Evolutionary conservation across 495 filamentous ascomycete species (phyloP), one percentile per base, ranked within the genome.

Genomic region (Penicillium ochrochloron): DNA sequence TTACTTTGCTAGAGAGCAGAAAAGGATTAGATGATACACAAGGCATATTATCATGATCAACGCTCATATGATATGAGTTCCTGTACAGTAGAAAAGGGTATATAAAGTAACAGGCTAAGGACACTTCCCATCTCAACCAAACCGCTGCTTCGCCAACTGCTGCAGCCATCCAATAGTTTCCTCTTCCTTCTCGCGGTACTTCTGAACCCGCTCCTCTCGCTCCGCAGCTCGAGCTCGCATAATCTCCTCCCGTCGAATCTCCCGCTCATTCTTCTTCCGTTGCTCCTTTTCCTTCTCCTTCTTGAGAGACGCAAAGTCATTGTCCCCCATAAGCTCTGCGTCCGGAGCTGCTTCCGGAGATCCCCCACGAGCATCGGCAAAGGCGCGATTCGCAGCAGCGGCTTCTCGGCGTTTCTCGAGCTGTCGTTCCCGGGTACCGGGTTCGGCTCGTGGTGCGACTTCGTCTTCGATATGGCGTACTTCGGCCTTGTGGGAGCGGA

Each of bases 381-480:
- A 85, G 4, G 75, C 68, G 3, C 77, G 76, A 57, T 84, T 84
- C 0, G 81, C 70, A 6, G 77, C 80, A 1, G 86, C 80, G 6
- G 71, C 76, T 60, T 89, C 87, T 12, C 78, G 78, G 53, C 88
- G 88, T 81, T 97, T 97, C 81, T 99, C 94, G 5, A 99, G 82
- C 59, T 87, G 85, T 10, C 94, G 86, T 75, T 96, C 95, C 29
- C 88, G 87, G 3, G 92, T 93, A 1, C 94, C 93, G 0, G 94
- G 77, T 54, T 94, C 93, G 0, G 94, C 92, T 15, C 92, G 90
- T 5, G 95, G 94, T 0, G 82, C 84, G 12, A 97, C 77, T 61
- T 97, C 94, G 11, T 97, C 93, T 71, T 80, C 64, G 41, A 81
- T 61, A 8, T 76, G 71, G 21, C 73, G 73, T 33, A 75, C 17